Evolutionary conservation across 2,329 filamentous ascomycete genomes (phyloP).

Genomic region (Sodiomyces alkalinus): DNA sequence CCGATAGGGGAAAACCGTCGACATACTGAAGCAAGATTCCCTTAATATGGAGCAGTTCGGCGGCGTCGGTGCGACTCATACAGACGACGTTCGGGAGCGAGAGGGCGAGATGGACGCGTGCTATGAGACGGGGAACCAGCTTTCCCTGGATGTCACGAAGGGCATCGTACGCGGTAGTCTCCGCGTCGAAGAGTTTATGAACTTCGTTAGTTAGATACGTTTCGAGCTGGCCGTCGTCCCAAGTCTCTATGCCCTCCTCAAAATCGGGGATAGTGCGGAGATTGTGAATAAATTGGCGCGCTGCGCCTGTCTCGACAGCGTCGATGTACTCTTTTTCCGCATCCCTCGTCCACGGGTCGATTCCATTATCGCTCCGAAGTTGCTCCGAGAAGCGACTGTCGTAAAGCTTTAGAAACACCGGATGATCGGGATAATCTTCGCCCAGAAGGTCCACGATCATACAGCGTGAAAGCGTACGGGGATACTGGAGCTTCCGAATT

Average conservation of each 20-base stretch:
- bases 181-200: conserved; percentile 4
- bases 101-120: conserved; percentile 4
- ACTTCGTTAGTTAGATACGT: conserved; percentile 6
- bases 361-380: conserved; percentile 4
- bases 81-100: not conserved
- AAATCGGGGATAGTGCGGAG: conserved; percentile 1
- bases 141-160: conserved; percentile 8
- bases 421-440: not conserved
- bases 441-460: conserved; percentile 9
- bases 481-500: not conserved
- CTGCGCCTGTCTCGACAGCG: not conserved
- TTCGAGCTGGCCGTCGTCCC: conserved; percentile 9
- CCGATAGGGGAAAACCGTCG: conserved; percentile 6
- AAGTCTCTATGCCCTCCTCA: conserved; percentile 6
- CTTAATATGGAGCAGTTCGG: conserved; percentile 4
- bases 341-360: conserved; percentile 6
- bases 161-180: conserved; percentile 8
- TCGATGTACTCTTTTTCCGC: conserved; percentile 1
- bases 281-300: not conserved
- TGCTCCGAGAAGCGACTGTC: conserved; percentile 10
- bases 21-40: conserved; percentile 11
- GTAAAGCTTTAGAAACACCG: conserved; percentile 11
- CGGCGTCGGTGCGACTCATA: not conserved
- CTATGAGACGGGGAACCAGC: conserved; percentile 8
- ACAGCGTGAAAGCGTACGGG: conserved; percentile 7